phyloP scores from a whole-genome alignment of 208 protist species.

The Crithidia fasciculata region DNA sequence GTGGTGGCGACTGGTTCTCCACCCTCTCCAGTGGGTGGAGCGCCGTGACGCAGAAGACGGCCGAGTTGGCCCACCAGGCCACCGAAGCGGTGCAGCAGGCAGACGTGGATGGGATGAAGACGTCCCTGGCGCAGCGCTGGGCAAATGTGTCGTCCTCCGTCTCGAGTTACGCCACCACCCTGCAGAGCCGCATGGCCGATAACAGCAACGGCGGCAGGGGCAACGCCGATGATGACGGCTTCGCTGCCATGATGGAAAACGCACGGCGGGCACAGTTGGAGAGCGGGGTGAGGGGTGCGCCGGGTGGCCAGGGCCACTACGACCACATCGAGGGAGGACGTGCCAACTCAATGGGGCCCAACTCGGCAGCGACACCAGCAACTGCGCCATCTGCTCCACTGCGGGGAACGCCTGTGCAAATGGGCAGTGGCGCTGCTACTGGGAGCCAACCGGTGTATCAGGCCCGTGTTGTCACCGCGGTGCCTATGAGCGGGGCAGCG shows the following conservation, averaged over 20 bases:
- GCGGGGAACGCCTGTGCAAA: too few species aligned
- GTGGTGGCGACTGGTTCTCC: constrained; percentile 58
- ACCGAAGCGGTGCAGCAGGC: constrained; percentile 55
- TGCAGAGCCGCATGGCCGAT: constrained; percentile 49
- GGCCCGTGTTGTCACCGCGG: too few species aligned
- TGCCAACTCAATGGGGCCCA: not conserved
- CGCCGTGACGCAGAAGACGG: constrained; percentile 66
- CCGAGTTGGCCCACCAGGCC: constrained; percentile 66
- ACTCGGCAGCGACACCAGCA: not conserved
- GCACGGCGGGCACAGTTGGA: constrained; percentile 45
- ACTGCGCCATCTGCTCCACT: not conserved
- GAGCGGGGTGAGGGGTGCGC: not conserved
- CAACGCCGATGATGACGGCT: constrained; percentile 44
- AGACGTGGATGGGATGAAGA: constrained; percentile 65
- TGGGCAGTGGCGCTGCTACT: too few species aligned
- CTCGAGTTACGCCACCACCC: constrained; percentile 46
- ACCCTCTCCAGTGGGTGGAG: constrained; percentile 62
- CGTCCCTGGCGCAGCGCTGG: constrained; percentile 60
- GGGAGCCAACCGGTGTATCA: too few species aligned
- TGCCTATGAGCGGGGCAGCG: too few species aligned
- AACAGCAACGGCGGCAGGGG: not conserved
- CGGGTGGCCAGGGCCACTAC: constrained; percentile 18
- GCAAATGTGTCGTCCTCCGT: constrained; percentile 49
- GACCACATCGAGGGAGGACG: constrained; percentile 34
- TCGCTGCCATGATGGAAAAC: constrained; percentile 45